Evolutionary conservation across 345 rosid genomes (phyloP).

Genomic region (Gossypium longicalyx): DNA sequence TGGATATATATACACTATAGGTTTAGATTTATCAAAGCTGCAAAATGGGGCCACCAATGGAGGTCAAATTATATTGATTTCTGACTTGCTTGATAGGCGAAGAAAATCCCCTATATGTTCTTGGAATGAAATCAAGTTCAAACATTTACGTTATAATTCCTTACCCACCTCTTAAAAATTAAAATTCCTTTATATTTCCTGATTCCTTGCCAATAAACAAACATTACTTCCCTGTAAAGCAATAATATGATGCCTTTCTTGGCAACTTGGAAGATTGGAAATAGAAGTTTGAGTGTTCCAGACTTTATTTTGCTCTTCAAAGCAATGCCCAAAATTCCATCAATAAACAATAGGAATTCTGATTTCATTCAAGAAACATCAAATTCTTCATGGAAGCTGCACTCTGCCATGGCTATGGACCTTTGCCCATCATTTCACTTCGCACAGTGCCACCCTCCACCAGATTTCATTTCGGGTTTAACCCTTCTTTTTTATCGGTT

Average conservation of each 20-base stretch:
- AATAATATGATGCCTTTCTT: slow-evolving; percentile 45
- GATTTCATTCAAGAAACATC: neutral
- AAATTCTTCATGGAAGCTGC: slow-evolving; percentile 31
- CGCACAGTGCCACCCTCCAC: slow-evolving; percentile 2
- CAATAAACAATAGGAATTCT: neutral
- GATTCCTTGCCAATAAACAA: slow-evolving; percentile 27
- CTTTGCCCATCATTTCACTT: slow-evolving; percentile 11
- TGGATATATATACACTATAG: neutral
- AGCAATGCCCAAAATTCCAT: neutral
- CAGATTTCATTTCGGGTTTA: slow-evolving; percentile 17
- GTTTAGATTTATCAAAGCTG: neutral
- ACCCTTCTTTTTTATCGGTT: slow-evolving; percentile 9
- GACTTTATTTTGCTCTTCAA: neutral
- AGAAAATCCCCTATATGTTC: slow-evolving; percentile 13
- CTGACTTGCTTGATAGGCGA: slow-evolving; percentile 28
- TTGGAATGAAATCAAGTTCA: neutral
- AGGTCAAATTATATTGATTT: slow-evolving; percentile 26
- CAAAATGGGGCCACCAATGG: neutral
- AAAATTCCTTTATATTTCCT: neutral
- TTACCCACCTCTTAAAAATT: neutral
- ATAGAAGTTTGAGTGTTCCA: neutral
- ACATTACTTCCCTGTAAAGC: slow-evolving; percentile 28
- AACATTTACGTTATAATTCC: neutral
- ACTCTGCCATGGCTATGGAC: slow-evolving; percentile 27
- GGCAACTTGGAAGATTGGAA: slow-evolving; percentile 6